Conservation (phyloP, 352 stramenopile genomes). For the Peronospora farinosa region DNA sequence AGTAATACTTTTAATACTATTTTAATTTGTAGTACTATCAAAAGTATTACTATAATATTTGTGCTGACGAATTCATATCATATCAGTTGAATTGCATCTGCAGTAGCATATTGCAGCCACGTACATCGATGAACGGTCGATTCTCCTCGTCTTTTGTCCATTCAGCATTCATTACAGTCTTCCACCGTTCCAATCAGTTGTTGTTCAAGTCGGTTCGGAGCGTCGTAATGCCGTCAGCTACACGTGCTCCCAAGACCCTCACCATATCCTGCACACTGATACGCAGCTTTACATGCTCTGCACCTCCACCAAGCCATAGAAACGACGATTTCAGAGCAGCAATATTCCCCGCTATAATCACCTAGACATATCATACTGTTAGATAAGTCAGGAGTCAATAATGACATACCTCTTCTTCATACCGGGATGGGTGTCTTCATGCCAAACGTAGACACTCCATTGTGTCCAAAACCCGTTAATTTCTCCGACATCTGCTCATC, state of each 20-base stretch:
- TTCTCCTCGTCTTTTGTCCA: neutral
- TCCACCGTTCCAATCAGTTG: neutral
- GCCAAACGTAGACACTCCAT: conserved; percentile 77
- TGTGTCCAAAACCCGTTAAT: conserved; percentile 82
- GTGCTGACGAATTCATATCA: too few relatives aligned
- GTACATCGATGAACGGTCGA: too few relatives aligned
- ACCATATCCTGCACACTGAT: conserved; percentile 65
- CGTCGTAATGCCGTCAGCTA: conserved; percentile 58
- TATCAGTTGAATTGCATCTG: too few relatives aligned
- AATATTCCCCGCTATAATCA: conserved; percentile 61
- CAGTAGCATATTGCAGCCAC: too few relatives aligned
- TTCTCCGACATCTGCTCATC: conserved; percentile 43
- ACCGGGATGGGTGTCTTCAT: conserved; percentile 71
- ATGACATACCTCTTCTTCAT: neutral
- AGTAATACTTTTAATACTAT: too few relatives aligned
- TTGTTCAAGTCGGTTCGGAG: conserved; percentile 34
- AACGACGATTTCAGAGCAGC: conserved; percentile 46
- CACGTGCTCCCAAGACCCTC: conserved; percentile 37
- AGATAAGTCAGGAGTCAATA: neutral
- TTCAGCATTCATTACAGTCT: neutral
- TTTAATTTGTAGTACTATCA: too few relatives aligned
- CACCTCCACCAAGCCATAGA: conserved; percentile 75
- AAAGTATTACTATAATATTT: too few relatives aligned
- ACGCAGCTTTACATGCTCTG: conserved; percentile 72
- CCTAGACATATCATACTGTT: conserved; percentile 27